phyloP scores from a whole-genome alignment of 345 rosid genomes.

The Gossypium anomalum region DNA sequence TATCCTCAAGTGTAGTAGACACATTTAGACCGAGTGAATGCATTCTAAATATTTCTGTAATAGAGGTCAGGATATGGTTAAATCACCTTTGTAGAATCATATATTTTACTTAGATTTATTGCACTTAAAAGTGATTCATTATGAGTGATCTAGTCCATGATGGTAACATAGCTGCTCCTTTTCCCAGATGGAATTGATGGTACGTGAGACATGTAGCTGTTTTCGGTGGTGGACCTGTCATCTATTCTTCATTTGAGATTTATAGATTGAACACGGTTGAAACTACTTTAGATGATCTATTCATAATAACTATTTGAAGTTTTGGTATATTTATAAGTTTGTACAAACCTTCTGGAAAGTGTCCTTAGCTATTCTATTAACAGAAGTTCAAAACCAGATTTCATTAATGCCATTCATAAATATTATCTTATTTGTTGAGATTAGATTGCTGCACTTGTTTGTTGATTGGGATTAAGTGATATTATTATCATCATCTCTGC shows the following conservation, averaged over 20 bases:
- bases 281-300: constrained; percentile 5
- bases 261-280: constrained; percentile 17
- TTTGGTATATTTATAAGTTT: neutral
- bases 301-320: neutral
- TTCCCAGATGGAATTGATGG: constrained; percentile 98
- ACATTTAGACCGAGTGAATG: neutral
- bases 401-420: neutral
- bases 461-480: neutral
- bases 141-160: constrained; percentile 16
- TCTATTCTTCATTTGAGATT: constrained; percentile 26
- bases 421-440: neutral
- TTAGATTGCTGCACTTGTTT: neutral
- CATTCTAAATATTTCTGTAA: neutral
- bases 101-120: constrained; percentile 19
- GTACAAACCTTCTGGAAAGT: constrained; percentile 7
- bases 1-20: neutral
- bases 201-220: constrained; percentile 84
- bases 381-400: neutral
- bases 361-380: neutral
- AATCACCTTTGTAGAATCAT: neutral
- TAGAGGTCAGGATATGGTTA: neutral
- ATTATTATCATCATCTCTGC: neutral
- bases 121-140: constrained; percentile 19
- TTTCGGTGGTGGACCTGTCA: constrained; percentile 70
- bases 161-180: constrained; percentile 63